These are phyloP conservation scores for Conticribra guillardii DNA, from an alignment of 108 stramenopile species.

Conservation along the genomic window DNA sequence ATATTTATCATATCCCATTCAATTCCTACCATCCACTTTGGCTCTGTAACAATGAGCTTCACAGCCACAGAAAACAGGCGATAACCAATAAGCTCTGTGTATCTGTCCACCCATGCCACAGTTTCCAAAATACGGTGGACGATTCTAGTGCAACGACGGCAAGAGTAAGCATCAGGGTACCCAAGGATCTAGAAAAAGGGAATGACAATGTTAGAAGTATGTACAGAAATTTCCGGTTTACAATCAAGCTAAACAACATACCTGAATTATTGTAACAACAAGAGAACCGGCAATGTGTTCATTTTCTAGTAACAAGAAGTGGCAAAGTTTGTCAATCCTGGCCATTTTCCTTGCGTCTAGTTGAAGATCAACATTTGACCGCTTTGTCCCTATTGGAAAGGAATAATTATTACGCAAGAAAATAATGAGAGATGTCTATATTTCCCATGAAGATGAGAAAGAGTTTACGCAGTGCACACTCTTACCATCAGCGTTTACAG, in stretches of 20 bases:
- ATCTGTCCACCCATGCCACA: constrained; percentile 78
- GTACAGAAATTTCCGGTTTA: no score
- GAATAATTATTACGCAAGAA: neutral
- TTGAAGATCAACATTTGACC: constrained; percentile 48
- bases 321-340: constrained; percentile 80
- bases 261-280: constrained; percentile 63
- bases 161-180: constrained; percentile 90
- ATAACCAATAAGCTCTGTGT: constrained; percentile 75
- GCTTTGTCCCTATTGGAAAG: constrained; percentile 12
- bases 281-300: constrained; percentile 79
- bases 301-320: constrained; percentile 82
- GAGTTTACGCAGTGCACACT: neutral
- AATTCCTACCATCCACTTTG: constrained; percentile 92
- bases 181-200: constrained; percentile 55
- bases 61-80: constrained; percentile 75
- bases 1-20: constrained; percentile 94
- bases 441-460: neutral
- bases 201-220: neutral
- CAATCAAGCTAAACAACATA: neutral
- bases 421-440: neutral
- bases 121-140: constrained; percentile 89
- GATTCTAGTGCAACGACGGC: constrained; percentile 79
- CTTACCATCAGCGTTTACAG: constrained; percentile 83
- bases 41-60: constrained; percentile 82
- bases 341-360: constrained; percentile 75